phyloP scores from a whole-genome alignment of 179 eudicot species.

The Spinacia oleracea region DNA sequence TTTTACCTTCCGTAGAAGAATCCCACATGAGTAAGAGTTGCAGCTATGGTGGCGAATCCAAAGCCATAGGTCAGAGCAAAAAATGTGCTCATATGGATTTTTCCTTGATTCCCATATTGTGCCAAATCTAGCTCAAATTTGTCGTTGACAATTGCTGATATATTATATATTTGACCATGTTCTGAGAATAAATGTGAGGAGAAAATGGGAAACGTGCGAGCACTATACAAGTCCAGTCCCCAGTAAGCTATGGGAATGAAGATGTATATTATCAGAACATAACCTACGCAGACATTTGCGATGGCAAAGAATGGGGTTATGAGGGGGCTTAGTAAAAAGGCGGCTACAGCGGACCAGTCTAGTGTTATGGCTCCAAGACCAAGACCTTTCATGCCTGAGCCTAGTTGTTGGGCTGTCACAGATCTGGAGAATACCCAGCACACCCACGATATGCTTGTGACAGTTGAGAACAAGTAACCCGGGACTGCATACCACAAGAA shows the following conservation, averaged over 20 bases:
- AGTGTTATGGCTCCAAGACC: conserved; percentile 79
- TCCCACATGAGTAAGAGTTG: conserved; percentile 84
- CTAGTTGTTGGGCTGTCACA: conserved; percentile 88
- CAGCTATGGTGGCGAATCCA: conserved; percentile 82
- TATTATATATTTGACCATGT: conserved; percentile 65
- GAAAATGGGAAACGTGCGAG: conserved; percentile 67
- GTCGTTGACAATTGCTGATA: conserved; percentile 62
- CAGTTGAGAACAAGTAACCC: conserved; percentile 75
- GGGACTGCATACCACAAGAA: conserved; percentile 75
- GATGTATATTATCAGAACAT: conserved; percentile 54
- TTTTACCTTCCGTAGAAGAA: conserved; percentile 85
- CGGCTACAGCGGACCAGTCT: conserved; percentile 78
- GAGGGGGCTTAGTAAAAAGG: conserved; percentile 80
- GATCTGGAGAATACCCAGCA: conserved; percentile 81
- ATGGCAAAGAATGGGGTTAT: conserved; percentile 84
- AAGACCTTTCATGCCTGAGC: conserved; percentile 86
- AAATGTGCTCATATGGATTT: conserved; percentile 70
- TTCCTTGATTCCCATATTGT: conserved; percentile 60
- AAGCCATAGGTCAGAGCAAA: conserved; percentile 92
- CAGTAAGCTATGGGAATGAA: conserved; percentile 75
- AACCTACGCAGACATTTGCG: conserved; percentile 65
- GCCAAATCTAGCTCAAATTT: conserved; percentile 63
- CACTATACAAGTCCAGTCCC: conserved; percentile 69
- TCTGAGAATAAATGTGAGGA: conserved; percentile 71
- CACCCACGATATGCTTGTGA: conserved; percentile 77